Base-by-base conservation (phyloP, 2,329 filamentous ascomycete species). In the Teratosphaeriaceae sp. region DNA sequence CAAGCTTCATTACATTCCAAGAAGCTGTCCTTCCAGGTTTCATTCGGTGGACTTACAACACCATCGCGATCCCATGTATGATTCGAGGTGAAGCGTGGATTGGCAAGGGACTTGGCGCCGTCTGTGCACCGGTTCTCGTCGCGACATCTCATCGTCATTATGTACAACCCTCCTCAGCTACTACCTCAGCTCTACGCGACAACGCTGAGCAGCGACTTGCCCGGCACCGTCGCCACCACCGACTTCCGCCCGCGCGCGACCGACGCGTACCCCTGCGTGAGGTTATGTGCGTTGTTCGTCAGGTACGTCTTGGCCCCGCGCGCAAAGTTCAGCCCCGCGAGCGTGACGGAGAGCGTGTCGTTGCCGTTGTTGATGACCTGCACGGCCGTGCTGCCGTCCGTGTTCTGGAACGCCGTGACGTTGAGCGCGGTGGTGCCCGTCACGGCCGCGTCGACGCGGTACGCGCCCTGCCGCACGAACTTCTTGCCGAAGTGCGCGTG, bases 381-480 rank as follows among this genome's bases (percentile, higher is more conserved):
- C 26, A 65, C 57, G n/a, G 56, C 55, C 23, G 62, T 52, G 3
- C 35, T 57, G 5, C 62, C 60, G 49, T 66, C 63, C 3, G 44
- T 47, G 42, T 65, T 65, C 19, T 46, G 31, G 37, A 64, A 65
- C 11, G 59, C 61, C 1, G 49, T 54, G n/a, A 51, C 50, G 42
- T 63, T 65, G 29, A 65, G 36, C n/a, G 40, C 40, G 44, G 56
- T 57, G 5, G 47, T 46, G 40, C 44, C 49, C 4, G 55, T 55
- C 3, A 63, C 61, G 4, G 48, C 48, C 1, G 61, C 58, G 5
- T 55, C 62, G 24, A 70, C 49, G 5, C 66, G 56, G 13, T 58
- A 51, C 5, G 66, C 64, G n/a, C 63, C 65, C 2, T 63, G 64
- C n/a, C 65, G 47, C 13, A 69, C 62, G 43, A 65, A 59, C 19